Base-by-base conservation (phyloP, 306 rosid genomes). In the Geum urbanum region DNA sequence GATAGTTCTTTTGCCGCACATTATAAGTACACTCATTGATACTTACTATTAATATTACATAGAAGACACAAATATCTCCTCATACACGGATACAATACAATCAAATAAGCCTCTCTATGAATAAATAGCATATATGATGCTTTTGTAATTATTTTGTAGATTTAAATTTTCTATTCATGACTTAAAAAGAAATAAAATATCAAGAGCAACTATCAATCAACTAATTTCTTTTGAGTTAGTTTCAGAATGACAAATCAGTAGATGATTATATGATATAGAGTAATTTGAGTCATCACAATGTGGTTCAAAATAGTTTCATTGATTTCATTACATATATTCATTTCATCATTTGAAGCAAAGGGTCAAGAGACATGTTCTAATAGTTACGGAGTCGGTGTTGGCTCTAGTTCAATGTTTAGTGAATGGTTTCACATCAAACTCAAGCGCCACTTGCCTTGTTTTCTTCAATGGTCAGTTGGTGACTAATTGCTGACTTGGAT, bases 401-500 rank as follows among this genome's bases (percentile, higher is more conserved):
- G 7, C 16, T 22, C 37, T 14, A 14, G 41, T 66, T 14, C 44
- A 66, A 14, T 66, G 24, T 24, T 27, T 18, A 5, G 49, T 53
- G 78, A 58, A 59, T 35, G 64, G 64, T 59, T 59, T 59, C 45
- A 15, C 46, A 59, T 35, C 22, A 16, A 24, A 59, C 32, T 48
- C 63, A 39, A 12, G 4, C 32, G 52, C 69, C 20, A 67, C 47
- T 39, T 55, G 20, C 16, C 41, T 9, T 5, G 22, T 32, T 43
- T 41, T 41, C 18, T 52, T 10, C 56, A 27, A 27, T 49, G 69
- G 16, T 67, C 24, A 67, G 63, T 48, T 49, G 69, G 16, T 67
- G 47, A 75, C 69, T 48, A 49, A n/a, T 41, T 11, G 39, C 24
- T 75, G 74, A 67, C 11, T 75, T 51, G 67, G 69, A 75, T 59